Evolutionary conservation across 768 basidiomycete genomes (phyloP).

Genomic region (Macrolepiota fuliginosa): DNA sequence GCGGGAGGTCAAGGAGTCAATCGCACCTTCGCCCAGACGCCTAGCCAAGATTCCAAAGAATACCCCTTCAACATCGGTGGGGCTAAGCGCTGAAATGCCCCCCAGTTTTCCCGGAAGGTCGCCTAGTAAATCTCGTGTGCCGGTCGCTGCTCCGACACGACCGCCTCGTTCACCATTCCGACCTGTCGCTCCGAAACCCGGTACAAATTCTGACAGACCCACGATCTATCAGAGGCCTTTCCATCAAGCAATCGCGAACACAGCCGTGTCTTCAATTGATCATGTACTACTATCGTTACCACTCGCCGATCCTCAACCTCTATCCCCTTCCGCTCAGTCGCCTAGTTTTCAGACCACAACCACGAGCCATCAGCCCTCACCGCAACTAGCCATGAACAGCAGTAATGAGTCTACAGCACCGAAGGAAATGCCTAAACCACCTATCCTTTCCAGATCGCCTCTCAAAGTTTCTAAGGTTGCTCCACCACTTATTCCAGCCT

Average conservation of each 20-base stretch:
- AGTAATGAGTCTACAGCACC: too few species aligned
- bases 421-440: not conserved
- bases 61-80: not conserved
- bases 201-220: not conserved
- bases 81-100: not conserved
- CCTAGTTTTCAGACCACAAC: not conserved
- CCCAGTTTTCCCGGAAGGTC: too few species aligned
- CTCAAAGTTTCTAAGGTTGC: slow-evolving; percentile 19
- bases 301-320: not conserved
- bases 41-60: slow-evolving; percentile 1
- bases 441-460: slow-evolving; percentile 4
- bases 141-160: not conserved
- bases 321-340: not conserved
- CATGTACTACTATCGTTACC: not conserved
- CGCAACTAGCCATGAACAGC: not conserved
- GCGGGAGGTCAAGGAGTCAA: not conserved
- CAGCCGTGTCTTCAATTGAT: not conserved
- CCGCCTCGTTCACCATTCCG: slow-evolving; percentile 1
- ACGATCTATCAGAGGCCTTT: not conserved
- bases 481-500: slow-evolving; percentile 22
- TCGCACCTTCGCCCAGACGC: not conserved
- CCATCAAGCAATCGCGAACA: not conserved
- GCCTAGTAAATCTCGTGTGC: not conserved
- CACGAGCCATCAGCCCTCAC: not conserved
- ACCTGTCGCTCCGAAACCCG: not conserved